Evolutionary conservation across 345 rosid species (phyloP).

Genomic region (Pistacia atlantica): DNA sequence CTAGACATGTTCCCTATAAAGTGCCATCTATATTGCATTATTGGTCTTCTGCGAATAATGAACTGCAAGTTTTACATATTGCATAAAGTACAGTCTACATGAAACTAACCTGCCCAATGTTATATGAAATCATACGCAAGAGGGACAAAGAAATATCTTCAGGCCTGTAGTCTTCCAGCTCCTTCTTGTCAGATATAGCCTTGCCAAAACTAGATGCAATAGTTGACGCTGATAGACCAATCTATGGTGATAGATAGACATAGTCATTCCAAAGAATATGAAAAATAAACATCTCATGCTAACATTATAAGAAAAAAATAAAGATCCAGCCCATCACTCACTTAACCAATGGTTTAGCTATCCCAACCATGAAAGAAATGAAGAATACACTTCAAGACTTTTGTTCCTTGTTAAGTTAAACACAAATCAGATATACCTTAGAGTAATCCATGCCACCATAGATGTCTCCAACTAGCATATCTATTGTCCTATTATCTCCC

Average conservation of each 20-base stretch:
- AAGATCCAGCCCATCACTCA: neutral
- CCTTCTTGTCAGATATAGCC: slow-evolving; percentile 89
- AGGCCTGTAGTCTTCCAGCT: slow-evolving; percentile 89
- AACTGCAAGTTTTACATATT: neutral
- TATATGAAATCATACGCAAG: slow-evolving; percentile 96
- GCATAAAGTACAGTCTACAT: neutral
- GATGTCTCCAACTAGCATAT: slow-evolving; percentile 99
- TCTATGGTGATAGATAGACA: slow-evolving; percentile 39
- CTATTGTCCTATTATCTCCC: slow-evolving; percentile 91
- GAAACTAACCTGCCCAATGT: slow-evolving; percentile 87
- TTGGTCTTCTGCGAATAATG: neutral
- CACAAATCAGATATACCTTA: slow-evolving; percentile 53
- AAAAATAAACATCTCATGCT: neutral
- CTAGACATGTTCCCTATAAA: neutral
- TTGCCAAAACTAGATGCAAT: slow-evolving; percentile 99
- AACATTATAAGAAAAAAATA: neutral
- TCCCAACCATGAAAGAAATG: slow-evolving; percentile 1
- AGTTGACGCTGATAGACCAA: slow-evolving; percentile 97
- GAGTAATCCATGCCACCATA: slow-evolving; percentile 95
- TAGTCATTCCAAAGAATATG: slow-evolving; percentile 3
- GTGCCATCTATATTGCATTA: too few species aligned
- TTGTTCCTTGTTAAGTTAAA: neutral
- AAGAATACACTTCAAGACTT: slow-evolving; percentile 6
- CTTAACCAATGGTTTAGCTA: neutral
- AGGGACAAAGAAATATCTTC: slow-evolving; percentile 97